phyloP scores from a whole-genome alignment of 1,284 basidiomycete genomes.

The Singerocomus rubriflavus region DNA sequence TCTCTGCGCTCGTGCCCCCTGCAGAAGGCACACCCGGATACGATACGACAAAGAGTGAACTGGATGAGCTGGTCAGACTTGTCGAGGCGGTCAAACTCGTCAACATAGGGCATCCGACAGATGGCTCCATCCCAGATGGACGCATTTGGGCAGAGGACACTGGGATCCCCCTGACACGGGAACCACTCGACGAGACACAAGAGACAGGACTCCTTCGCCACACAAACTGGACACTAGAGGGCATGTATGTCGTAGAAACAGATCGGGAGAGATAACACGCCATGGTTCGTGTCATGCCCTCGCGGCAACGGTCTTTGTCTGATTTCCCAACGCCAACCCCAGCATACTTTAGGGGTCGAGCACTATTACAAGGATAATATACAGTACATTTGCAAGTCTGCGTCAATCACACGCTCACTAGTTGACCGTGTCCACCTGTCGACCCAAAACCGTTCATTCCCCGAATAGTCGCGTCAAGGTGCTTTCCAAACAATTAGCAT shows the following conservation, averaged over 20 bases:
- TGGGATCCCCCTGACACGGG: slow-evolving; percentile 33
- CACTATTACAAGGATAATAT: background rate
- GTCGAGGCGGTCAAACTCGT: slow-evolving; percentile 76
- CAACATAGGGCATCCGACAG: slow-evolving; percentile 36
- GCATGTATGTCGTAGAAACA: slow-evolving; percentile 46
- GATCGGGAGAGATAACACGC: slow-evolving; percentile 37
- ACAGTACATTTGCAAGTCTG: background rate
- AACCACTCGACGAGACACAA: slow-evolving; percentile 25
- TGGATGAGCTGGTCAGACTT: slow-evolving; percentile 67
- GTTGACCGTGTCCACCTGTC: slow-evolving; percentile 74
- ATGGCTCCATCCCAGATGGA: slow-evolving; percentile 40
- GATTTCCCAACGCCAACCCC: background rate
- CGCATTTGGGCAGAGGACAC: slow-evolving; percentile 41
- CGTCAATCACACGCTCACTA: slow-evolving; percentile 29
- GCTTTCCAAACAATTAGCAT: slow-evolving; percentile 40
- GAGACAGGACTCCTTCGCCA: slow-evolving; percentile 48
- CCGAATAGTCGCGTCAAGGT: slow-evolving; percentile 79
- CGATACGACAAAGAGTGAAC: slow-evolving; percentile 46
- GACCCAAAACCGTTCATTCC: slow-evolving; percentile 93
- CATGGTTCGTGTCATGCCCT: slow-evolving; percentile 5
- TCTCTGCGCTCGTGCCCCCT: slow-evolving; percentile 69
- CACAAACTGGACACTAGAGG: slow-evolving; percentile 45
- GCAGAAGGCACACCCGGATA: slow-evolving; percentile 51
- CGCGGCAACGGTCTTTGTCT: background rate
- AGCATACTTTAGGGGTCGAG: background rate